phyloP scores from a whole-genome alignment of 805 yeast species.

The Candida coquimbonensis region DNA sequence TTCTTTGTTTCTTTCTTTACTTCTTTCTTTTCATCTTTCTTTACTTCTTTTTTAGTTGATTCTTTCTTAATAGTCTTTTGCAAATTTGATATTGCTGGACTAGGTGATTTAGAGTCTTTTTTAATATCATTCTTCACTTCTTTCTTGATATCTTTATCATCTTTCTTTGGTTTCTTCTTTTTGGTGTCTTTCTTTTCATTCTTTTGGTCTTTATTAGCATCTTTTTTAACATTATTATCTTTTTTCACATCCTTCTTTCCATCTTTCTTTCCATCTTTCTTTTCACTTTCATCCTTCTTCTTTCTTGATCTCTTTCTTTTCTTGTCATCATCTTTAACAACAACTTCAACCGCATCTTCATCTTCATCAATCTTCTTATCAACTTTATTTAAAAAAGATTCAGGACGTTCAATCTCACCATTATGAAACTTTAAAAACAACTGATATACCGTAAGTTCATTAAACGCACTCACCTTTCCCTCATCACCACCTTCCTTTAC shows the following conservation, averaged over 20 bases:
- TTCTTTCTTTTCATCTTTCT: neutral
- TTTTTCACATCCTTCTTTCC: too few relatives aligned
- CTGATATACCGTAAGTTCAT: conserved; percentile 15
- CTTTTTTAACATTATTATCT: too few relatives aligned
- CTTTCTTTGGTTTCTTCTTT: too few relatives aligned
- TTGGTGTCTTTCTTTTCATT: neutral
- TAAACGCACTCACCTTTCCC: conserved; percentile 3
- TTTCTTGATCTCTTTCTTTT: neutral
- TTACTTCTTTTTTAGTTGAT: neutral
- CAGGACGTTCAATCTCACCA: conserved; percentile 18
- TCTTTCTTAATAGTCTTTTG: too few relatives aligned
- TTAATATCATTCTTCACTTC: neutral
- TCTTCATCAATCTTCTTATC: neutral
- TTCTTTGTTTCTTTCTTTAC: neutral
- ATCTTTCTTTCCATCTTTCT: neutral
- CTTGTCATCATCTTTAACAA: neutral
- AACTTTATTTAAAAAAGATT: conserved; percentile 4
- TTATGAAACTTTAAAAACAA: conserved; percentile 16
- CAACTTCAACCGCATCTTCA: neutral
- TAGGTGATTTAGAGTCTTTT: neutral
- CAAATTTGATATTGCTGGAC: too few relatives aligned
- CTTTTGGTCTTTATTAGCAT: too few relatives aligned
- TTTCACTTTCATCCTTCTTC: neutral
- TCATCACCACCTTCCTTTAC: neutral
- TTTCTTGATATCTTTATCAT: neutral